Evolutionary conservation across 768 basidiomycete species (phyloP), one percentile per base, ranked within the genome.

Genomic region (Hygrocybe coccinea): DNA sequence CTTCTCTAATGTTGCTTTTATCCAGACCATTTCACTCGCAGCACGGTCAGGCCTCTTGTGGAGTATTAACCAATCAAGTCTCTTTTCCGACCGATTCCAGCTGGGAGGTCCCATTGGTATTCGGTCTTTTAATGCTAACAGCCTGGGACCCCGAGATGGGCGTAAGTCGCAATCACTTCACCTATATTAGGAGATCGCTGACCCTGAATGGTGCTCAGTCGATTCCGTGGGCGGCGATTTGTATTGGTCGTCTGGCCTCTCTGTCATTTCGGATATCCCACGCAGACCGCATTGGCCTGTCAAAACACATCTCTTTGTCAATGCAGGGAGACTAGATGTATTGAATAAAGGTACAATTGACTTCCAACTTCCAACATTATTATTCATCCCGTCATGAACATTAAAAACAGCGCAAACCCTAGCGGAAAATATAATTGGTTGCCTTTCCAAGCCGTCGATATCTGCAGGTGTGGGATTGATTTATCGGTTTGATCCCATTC

Each of bases 71-170:
- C 71, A 75, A 10, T 69, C 75, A 11, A 77, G 80, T 6, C 78
- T 84, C 21, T 87, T 91, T 62, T 78, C 84, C 1, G 97, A 99
- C 70, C 83, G 93, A 5, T 93, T 93, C 68, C 94, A 95, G 60
- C 79, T 97, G 0, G 97, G 97, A 22, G 97, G 97, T 0, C 94
- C 97, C 0, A 81, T 86, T 6, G 91, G 84, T 52, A 77, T 98
- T 0, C 77, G 97, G 5, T 81, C 83, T 50, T 95, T 95, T 71
- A 79, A 79, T 43, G 74, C 77, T 5, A 91, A 89, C 64, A 76
- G 84, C 3, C 75, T 97, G 73, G 94, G 94, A 4, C 86, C 88
- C 0, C 78, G 77, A 19, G 91, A 94, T 58, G 81, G 83, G 15
- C 64, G 91, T 91, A 62, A 60, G 82, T 69, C 35, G 34, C 33